Percentiles rank a stretch among this genome's conserved stretches.
Conservation (phyloP, 2,329 filamentous ascomycete genomes). For the Pestalotiopsis sp. region DNA sequence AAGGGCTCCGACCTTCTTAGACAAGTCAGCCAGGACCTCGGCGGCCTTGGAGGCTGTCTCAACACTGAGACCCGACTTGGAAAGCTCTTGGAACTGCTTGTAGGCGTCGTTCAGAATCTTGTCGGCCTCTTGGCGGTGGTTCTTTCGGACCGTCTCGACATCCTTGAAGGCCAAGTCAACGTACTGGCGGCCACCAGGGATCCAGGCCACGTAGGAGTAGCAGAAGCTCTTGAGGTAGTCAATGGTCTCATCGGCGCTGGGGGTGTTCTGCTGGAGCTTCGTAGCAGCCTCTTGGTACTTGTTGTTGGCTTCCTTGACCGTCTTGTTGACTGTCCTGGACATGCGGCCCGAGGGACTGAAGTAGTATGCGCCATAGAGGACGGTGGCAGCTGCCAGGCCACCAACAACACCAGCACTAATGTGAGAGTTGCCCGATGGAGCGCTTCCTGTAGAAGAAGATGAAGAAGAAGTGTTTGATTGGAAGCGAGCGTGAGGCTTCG, state of each 20-base stretch:
- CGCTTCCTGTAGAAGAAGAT: slow-evolving; percentile 24
- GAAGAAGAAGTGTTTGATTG: slow-evolving; percentile 37
- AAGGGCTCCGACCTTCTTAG: slow-evolving; percentile 61
- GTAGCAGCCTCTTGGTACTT: slow-evolving; percentile 63
- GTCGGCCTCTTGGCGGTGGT: slow-evolving; percentile 72
- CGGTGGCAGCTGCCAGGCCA: slow-evolving; percentile 43
- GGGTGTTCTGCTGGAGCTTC: slow-evolving; percentile 64
- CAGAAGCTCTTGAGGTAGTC: slow-evolving; percentile 67
- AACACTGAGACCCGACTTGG: slow-evolving; percentile 62
- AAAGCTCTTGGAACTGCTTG: slow-evolving; percentile 64
- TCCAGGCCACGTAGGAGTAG: slow-evolving; percentile 70
- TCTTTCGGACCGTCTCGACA: slow-evolving; percentile 67
- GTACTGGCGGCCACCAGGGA: slow-evolving; percentile 71
- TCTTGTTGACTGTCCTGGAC: slow-evolving; percentile 47
- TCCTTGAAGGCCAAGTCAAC: slow-evolving; percentile 73
- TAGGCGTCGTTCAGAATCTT: slow-evolving; percentile 70
- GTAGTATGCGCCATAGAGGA: slow-evolving; percentile 47
- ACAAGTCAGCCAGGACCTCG: slow-evolving; percentile 64
- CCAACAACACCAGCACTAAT: slow-evolving; percentile 45
- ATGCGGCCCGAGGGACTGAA: slow-evolving; percentile 47
- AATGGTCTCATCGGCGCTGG: slow-evolving; percentile 68
- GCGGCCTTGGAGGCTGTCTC: slow-evolving; percentile 64
- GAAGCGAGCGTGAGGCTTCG: slow-evolving; percentile 33
- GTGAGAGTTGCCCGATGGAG: slow-evolving; percentile 30
- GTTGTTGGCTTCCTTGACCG: slow-evolving; percentile 56